Percentiles rank a stretch among this genome's conserved stretches.
These are phyloP conservation scores for Kluyveromyces sp. DNA, from an alignment of 1,139 yeast genomes.

Conservation along the genomic window DNA sequence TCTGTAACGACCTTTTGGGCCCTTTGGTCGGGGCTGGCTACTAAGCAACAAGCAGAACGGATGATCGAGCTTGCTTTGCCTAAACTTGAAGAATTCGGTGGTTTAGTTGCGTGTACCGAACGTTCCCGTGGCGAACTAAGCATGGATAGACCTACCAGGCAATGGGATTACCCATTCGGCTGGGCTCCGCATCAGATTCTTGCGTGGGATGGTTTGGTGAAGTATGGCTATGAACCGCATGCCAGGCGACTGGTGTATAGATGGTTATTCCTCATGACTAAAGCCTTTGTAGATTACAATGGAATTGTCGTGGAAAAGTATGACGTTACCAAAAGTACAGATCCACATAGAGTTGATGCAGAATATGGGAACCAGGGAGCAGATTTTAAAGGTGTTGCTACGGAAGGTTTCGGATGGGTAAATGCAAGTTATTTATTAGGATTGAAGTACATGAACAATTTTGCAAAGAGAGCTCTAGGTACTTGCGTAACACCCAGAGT, in stretches of 20 bases:
- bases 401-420: constrained; percentile 97
- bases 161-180: constrained; percentile 97
- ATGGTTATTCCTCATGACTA: constrained; percentile 86
- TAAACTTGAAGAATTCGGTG: constrained; percentile 80
- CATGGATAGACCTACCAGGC: constrained; percentile 72
- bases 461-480: constrained; percentile 73
- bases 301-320: constrained; percentile 97
- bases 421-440: constrained; percentile 82
- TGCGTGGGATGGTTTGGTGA: constrained; percentile 80
- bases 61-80: constrained; percentile 56
- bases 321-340: constrained; percentile 75
- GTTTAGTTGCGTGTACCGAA: constrained; percentile 80
- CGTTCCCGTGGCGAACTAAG: constrained; percentile 68
- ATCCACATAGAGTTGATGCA: constrained; percentile 89
- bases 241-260: constrained; percentile 73
- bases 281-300: constrained; percentile 86
- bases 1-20: constrained; percentile 94
- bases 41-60: constrained; percentile 62
- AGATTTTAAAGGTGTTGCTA: constrained; percentile 87
- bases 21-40: constrained; percentile 75
- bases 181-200: constrained; percentile 99
- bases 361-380: constrained; percentile 97
- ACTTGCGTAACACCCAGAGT: constrained; percentile 73
- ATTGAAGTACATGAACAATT: constrained; percentile 56
- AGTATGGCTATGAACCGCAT: constrained; percentile 63